Evolutionary conservation across 1,284 basidiomycete genomes (phyloP).

Genomic region (Apiotrichum porosum): DNA sequence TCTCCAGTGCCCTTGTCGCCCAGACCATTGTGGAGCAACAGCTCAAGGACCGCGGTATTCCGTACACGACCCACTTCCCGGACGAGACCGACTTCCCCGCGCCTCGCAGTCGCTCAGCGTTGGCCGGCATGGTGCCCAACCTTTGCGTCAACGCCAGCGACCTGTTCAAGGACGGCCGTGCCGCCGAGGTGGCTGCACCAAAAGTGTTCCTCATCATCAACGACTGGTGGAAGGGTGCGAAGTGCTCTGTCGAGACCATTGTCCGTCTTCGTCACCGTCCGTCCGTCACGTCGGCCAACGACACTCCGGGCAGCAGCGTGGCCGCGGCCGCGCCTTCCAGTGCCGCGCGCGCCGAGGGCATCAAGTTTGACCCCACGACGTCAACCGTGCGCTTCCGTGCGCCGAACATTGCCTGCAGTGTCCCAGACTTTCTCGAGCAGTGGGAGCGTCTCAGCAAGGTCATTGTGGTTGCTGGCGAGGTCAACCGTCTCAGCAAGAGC

Average conservation of each 20-base stretch:
- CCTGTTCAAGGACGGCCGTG: constrained; percentile 71
- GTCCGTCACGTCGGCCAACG: constrained; percentile 57
- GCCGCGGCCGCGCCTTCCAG: constrained; percentile 49
- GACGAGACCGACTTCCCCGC: constrained; percentile 15
- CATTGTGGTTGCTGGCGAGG: constrained; percentile 84
- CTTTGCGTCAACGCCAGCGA: constrained; percentile 75
- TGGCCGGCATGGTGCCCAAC: constrained; percentile 62
- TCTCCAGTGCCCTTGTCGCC: constrained; percentile 77
- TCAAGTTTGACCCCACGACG: constrained; percentile 78
- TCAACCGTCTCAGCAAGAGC: constrained; percentile 71
- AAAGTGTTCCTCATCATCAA: constrained; percentile 81
- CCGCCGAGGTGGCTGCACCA: constrained; percentile 81
- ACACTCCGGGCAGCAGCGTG: constrained; percentile 10
- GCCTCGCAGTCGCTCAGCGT: constrained; percentile 25
- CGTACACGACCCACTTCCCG: constrained; percentile 68
- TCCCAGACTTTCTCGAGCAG: constrained; percentile 79
- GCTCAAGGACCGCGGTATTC: constrained; percentile 72
- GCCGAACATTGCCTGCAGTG: constrained; percentile 76
- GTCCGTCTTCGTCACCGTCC: constrained; percentile 75
- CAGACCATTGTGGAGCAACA: constrained; percentile 83
- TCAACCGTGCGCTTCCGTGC: constrained; percentile 81
- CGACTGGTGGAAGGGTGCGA: constrained; percentile 81
- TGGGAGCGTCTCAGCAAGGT: constrained; percentile 88
- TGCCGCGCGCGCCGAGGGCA: constrained; percentile 44
- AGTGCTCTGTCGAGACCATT: constrained; percentile 52